These are phyloP conservation scores for Lichtheimia ramosa DNA, from an alignment of 371 early-diverging fungal genomes.

Conservation along the genomic window DNA sequence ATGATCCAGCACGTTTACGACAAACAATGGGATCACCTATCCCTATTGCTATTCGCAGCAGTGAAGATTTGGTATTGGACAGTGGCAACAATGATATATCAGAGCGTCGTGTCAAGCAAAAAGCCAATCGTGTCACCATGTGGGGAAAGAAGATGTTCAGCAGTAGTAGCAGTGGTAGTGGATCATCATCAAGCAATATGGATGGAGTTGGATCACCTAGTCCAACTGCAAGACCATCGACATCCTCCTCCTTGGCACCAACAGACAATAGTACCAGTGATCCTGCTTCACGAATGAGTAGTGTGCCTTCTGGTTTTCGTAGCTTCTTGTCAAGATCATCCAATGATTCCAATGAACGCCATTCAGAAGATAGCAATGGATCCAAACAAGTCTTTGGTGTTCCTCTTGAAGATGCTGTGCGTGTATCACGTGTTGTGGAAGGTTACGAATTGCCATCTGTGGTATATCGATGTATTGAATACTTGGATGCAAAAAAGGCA, in stretches of 20 bases:
- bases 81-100: background rate
- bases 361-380: slow-evolving; percentile 1
- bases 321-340: slow-evolving; percentile 23
- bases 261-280: background rate
- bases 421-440: slow-evolving; percentile 63
- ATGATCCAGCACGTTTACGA: slow-evolving; percentile 13
- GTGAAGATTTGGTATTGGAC: slow-evolving; percentile 14
- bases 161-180: slow-evolving; percentile 11
- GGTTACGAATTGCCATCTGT: slow-evolving; percentile 85
- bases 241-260: background rate
- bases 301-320: slow-evolving; percentile 18
- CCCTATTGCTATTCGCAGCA: slow-evolving; percentile 12
- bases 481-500: slow-evolving; percentile 83
- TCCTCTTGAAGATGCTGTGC: slow-evolving; percentile 66
- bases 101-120: slow-evolving; percentile 39
- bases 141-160: slow-evolving; percentile 53
- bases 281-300: background rate
- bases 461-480: slow-evolving; percentile 94
- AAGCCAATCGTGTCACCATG: slow-evolving; percentile 50
- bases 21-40: slow-evolving; percentile 10
- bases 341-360: slow-evolving; percentile 12
- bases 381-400: slow-evolving; percentile 73
- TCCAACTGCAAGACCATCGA: background rate
- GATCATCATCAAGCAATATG: too few relatives aligned
- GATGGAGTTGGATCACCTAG: background rate